phyloP scores from a whole-genome alignment of 768 basidiomycete genomes.

The Lyophyllum semitale region DNA sequence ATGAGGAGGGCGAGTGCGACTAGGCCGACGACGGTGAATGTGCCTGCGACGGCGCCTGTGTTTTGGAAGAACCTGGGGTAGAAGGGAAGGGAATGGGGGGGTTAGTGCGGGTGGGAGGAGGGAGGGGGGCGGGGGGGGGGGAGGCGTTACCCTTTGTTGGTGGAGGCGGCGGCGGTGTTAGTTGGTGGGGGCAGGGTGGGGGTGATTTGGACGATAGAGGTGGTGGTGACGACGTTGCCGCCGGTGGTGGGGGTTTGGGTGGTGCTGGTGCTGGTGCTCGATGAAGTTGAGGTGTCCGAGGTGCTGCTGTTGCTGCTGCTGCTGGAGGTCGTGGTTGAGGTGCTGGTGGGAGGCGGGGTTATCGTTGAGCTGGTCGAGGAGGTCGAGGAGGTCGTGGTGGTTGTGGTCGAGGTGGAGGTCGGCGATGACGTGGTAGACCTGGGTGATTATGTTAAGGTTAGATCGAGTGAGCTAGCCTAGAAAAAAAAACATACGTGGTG shows the following conservation, averaged over 20 bases:
- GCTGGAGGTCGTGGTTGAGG: background rate
- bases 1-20: constrained; percentile 46
- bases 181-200: background rate
- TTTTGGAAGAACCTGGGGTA: constrained; percentile 63
- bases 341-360: background rate
- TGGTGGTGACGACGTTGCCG: constrained; percentile 9
- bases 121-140: background rate
- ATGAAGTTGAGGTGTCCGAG: background rate
- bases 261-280: background rate
- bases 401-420: background rate
- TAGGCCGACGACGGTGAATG: constrained; percentile 67
- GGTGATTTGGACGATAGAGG: background rate
- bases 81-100: background rate
- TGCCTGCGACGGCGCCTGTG: constrained; percentile 67
- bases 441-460: background rate
- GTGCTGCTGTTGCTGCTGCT: too few species aligned
- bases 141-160: constrained; percentile 7
- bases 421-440: background rate
- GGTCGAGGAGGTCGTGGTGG: background rate
- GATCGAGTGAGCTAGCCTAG: background rate
- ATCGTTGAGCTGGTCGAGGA: background rate
- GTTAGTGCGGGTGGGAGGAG: background rate
- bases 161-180: background rate
- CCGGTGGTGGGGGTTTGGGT: background rate
- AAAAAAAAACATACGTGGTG: background rate